A percentile compares a stretch with the other conserved stretches of the same genome.
Evolutionary conservation across 1,284 basidiomycete species (phyloP).

Genomic region (Ceratorhiza oryzae-sativae): DNA sequence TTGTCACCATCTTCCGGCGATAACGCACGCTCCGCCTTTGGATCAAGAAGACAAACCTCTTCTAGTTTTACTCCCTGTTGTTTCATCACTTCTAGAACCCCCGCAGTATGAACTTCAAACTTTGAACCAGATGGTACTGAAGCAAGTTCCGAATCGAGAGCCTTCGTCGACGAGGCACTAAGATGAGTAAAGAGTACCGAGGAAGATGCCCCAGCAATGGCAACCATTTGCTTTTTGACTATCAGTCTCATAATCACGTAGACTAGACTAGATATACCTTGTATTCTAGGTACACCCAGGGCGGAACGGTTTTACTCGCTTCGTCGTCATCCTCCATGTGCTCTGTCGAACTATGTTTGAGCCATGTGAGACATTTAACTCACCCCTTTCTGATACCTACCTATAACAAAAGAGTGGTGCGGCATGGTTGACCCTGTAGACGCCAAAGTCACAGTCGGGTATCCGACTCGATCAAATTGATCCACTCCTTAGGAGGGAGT

Average conservation of each 20-base stretch:
- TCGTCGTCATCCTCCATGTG: constrained; percentile 96
- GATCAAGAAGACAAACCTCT: constrained; percentile 87
- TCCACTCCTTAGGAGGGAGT: background rate
- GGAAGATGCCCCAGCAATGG: constrained; percentile 69
- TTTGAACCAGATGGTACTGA: constrained; percentile 37
- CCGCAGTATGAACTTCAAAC: constrained; percentile 63
- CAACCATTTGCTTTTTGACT: constrained; percentile 79
- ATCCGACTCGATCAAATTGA: constrained; percentile 10
- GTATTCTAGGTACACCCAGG: constrained; percentile 91
- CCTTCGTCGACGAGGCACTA: constrained; percentile 69
- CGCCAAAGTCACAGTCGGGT: constrained; percentile 2
- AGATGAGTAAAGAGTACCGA: constrained; percentile 85
- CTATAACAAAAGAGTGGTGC: constrained; percentile 23
- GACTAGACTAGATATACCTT: constrained; percentile 52
- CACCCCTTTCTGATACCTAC: background rate
- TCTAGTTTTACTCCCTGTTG: constrained; percentile 58
- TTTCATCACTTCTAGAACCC: constrained; percentile 72
- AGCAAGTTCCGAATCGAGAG: constrained; percentile 60
- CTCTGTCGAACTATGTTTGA: constrained; percentile 59
- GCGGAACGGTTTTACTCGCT: constrained; percentile 67
- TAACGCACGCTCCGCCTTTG: constrained; percentile 74
- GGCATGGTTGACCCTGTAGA: background rate
- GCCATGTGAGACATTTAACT: background rate
- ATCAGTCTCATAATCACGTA: constrained; percentile 9
- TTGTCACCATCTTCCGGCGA: constrained; percentile 75